Conservation (phyloP, 106 monocot species). For the Narthecium ossifragum region DNA sequence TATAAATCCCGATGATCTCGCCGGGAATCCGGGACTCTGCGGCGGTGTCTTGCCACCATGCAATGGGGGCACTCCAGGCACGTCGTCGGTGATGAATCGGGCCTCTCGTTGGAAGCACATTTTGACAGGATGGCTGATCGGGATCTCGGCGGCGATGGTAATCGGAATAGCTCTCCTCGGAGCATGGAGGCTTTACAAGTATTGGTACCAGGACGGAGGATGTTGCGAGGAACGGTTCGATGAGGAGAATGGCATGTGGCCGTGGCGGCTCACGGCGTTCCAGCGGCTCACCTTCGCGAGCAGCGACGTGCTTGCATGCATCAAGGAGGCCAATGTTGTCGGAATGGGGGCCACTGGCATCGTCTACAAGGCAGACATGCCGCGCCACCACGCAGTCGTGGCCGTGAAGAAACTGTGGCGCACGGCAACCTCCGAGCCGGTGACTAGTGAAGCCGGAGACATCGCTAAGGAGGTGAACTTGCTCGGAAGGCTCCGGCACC, state of each 20-base stretch:
- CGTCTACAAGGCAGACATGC: conserved; percentile 86
- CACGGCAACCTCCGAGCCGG: conserved; percentile 4
- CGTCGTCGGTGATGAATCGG: not conserved
- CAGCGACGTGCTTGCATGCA: conserved; percentile 63
- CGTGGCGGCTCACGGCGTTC: conserved; percentile 86
- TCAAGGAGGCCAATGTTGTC: conserved; percentile 73
- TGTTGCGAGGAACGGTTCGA: conserved; percentile 34
- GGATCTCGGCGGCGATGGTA: conserved; percentile 33
- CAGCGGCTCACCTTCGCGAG: conserved; percentile 76
- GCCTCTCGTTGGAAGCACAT: conserved; percentile 43
- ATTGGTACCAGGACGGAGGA: conserved; percentile 36
- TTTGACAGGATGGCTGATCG: conserved; percentile 56
- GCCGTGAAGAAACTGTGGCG: conserved; percentile 92
- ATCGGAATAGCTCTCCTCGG: conserved; percentile 8
- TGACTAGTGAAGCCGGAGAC: conserved; percentile 13
- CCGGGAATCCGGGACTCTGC: conserved; percentile 63
- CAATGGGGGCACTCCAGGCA: not conserved
- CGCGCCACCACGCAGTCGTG: conserved; percentile 38
- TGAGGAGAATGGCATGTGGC: conserved; percentile 50
- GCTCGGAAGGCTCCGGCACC: conserved; percentile 69
- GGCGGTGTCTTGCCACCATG: conserved; percentile 64
- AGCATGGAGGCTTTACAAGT: conserved; percentile 24
- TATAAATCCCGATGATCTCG: conserved; percentile 59
- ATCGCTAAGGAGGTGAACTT: conserved; percentile 45
- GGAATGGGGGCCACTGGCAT: conserved; percentile 87